Base-by-base conservation (phyloP, 768 basidiomycete species). In the Boletus rex-veris region DNA sequence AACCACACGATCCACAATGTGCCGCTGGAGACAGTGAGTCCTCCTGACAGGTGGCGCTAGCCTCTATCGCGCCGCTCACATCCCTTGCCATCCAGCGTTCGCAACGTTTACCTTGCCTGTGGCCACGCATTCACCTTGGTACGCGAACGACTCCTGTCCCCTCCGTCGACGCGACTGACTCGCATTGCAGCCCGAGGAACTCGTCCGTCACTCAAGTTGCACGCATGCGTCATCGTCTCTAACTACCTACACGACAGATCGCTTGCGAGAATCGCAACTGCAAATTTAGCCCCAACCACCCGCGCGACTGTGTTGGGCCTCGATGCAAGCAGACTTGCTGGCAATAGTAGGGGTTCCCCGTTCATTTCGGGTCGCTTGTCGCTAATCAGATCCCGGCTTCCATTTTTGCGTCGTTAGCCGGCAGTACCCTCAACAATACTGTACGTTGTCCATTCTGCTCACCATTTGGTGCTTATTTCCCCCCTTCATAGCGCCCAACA, bases 241-340 rank as follows among this genome's bases (percentile, higher is more conserved):
- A 31, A 66, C 43, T 21, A 26, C 43, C 41, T 42, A 10, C 19
- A n/a, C 24, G n/a, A 37, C 64, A 84, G 83, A 66, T 82, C 40
- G 55, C 62, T 38, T 84, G 83, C 65, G 70, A 75, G 11, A 72
- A 65, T 51, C 55, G 58, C 31, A 71, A 69, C 42, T 85, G 84
- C 68, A 80, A 71, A 52, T 83, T 84, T 61, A 84, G 82, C 47
- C 75, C 81, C 0, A 71, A 67, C 49, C 83, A 84, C 56, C 78
- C 79, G 0, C 52, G 53, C 1, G 65, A 61, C 35, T 83, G 82
- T 49, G 63, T 53, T 1, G 73, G 66, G 7, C 78, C 78, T 0
- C 30, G 30, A 2, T 85, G 83, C 71, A 75, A 52, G n/a, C 62
- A 64, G 48, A 71, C 66, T 3, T 80, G 79, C 50, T 75, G 71